Percentiles rank a stretch among this genome's conserved stretches.
Evolutionary conservation across 805 yeast species (phyloP).

Genomic region (Wickerhamomyces subpelliculosus): DNA sequence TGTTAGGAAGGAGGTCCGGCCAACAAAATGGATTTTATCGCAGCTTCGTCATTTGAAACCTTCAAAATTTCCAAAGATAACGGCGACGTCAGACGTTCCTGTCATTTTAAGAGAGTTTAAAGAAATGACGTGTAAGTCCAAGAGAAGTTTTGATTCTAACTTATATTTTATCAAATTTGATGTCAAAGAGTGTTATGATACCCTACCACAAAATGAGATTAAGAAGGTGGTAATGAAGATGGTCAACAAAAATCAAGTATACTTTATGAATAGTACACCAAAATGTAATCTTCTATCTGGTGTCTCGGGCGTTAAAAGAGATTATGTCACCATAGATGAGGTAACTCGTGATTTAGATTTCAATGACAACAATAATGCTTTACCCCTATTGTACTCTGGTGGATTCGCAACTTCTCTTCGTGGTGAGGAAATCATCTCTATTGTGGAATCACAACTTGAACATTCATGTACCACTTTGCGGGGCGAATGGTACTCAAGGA

Average conservation of each 20-base stretch:
- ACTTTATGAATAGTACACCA: conserved; percentile 3
- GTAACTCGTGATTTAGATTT: too few relatives aligned
- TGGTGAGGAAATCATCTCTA: conserved; percentile 36
- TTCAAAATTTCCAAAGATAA: conserved; percentile 26
- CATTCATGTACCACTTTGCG: conserved; percentile 37
- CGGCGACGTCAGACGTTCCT: conserved; percentile 42
- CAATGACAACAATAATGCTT: too few relatives aligned
- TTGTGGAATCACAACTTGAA: conserved; percentile 47
- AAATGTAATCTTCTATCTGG: not conserved
- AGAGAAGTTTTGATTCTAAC: conserved; percentile 24
- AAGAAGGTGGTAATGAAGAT: conserved; percentile 26
- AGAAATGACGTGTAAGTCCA: conserved; percentile 8
- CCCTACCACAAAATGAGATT: conserved; percentile 44
- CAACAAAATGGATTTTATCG: conserved; percentile 33
- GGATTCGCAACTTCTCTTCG: too few relatives aligned
- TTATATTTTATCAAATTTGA: conserved; percentile 64
- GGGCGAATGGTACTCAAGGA: conserved; percentile 35
- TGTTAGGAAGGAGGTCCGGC: conserved; percentile 32
- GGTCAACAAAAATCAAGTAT: conserved; percentile 18
- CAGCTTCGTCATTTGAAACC: conserved; percentile 24
- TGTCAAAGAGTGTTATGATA: conserved; percentile 70
- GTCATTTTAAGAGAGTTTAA: conserved; percentile 32
- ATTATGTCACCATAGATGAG: not conserved
- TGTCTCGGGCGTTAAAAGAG: too few relatives aligned
- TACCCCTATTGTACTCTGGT: too few relatives aligned